Base-by-base conservation (phyloP, 306 rosid species). In the Pyrus pyrifolia region DNA sequence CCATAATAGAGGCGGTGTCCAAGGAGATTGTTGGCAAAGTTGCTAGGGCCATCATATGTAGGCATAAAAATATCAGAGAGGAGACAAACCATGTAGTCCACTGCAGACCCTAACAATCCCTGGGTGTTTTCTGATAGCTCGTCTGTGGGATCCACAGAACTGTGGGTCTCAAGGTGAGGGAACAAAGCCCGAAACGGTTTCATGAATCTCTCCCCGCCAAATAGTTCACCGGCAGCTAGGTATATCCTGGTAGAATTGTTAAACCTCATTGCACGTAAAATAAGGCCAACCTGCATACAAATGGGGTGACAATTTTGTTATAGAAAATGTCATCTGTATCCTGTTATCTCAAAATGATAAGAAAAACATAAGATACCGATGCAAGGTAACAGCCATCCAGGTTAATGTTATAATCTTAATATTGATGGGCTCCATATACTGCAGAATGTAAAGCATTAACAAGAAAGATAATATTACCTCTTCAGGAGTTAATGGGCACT, bases 11-110 rank as follows among this genome's bases (percentile, higher is more conserved):
- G 94, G 77, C 98, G 98, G 80, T 96, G 99, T 21, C 99, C 99
- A 6, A 96, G 93, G 81, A 96, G 97, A 85, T 96, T 96, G 87
- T 96, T 96, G 57, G 99, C 99, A 60, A 96, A 96, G 93, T 96
- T 96, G 96, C 99, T 96, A 29, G 99, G 99, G 30, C 99, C 99
- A 75, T 96, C 99, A 83, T 92, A 96, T 64, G 99, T 96, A 70
- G 99, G 99, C 96, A 92, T 91, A 83, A 96, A 96, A 79, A 96
- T 92, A 84, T 96, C 99, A 49, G 99, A 96, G 51, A 96, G 94
- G 65, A 96, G 99, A 81, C 98, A 92, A 80, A 92, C 98, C 99
- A 96, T 92, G 91, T 96, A 96, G 82, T 92, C 99, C 77, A 96
- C 99, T 31, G 99, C 99, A 76, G 99, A 92, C 73, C 99, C 99